Percentiles rank a stretch among this genome's conserved stretches.
These are phyloP conservation scores for Aspergillus sp. DNA, from an alignment of 2,329 filamentous ascomycete species.

Conservation along the genomic window DNA sequence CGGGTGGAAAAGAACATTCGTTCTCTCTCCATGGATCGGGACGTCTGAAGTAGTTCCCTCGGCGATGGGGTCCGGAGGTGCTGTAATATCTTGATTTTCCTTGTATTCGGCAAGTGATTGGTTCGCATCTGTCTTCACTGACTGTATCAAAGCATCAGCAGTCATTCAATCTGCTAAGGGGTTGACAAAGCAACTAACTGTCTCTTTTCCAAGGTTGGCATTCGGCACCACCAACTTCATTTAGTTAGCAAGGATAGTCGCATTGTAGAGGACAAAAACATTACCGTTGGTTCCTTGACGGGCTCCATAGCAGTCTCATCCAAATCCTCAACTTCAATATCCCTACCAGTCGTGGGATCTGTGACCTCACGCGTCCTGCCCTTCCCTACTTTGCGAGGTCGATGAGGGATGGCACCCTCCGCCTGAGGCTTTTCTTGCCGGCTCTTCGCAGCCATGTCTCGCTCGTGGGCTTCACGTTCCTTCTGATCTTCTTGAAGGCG, in stretches of 20 bases:
- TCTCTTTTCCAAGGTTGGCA: constrained; percentile 76
- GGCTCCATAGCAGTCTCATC: constrained; percentile 68
- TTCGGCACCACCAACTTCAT: constrained; percentile 78
- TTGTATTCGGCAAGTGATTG: constrained; percentile 81
- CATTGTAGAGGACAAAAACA: neutral
- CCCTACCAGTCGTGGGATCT: constrained; percentile 82
- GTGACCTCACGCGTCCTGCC: constrained; percentile 64
- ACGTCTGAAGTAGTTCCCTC: constrained; percentile 86
- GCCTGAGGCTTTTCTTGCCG: constrained; percentile 31
- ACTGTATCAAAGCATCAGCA: constrained; percentile 33
- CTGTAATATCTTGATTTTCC: constrained; percentile 81
- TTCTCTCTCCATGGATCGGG: constrained; percentile 94
- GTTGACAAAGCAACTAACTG: constrained; percentile 47
- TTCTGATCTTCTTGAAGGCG: constrained; percentile 77
- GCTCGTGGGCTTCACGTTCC: constrained; percentile 57
- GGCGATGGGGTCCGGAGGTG: constrained; percentile 82
- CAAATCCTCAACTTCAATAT: constrained; percentile 83
- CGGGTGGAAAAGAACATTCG: constrained; percentile 92
- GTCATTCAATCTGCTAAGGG: neutral
- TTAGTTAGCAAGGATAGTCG: neutral
- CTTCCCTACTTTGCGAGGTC: constrained; percentile 44
- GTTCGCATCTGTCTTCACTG: constrained; percentile 67
- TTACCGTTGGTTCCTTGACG: constrained; percentile 70
- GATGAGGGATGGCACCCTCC: constrained; percentile 52
- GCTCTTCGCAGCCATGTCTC: constrained; percentile 8